Conservation (phyloP, 129 eudicot species). For the Escallonia rubra region DNA sequence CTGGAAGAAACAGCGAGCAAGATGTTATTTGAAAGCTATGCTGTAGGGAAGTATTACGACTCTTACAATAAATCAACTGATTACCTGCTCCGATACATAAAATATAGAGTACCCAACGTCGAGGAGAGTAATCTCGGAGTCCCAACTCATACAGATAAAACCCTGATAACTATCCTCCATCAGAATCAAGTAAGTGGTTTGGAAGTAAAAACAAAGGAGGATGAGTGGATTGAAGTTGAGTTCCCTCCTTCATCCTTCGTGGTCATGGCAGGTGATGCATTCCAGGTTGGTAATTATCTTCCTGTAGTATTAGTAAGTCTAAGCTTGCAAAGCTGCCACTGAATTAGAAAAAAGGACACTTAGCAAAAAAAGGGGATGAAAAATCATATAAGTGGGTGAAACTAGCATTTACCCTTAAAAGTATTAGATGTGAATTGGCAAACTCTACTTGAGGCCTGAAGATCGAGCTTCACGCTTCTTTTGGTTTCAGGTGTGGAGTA, state of each 20-base stretch:
- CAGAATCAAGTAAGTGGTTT: conserved; percentile 35
- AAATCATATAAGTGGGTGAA: too few species aligned
- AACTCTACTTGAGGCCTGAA: too few species aligned
- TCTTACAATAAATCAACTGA: not conserved
- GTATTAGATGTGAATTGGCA: too few species aligned
- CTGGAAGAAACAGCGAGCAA: not conserved
- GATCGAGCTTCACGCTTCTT: not conserved
- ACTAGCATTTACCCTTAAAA: too few species aligned
- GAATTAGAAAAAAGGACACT: too few species aligned
- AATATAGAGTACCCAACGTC: conserved; percentile 6
- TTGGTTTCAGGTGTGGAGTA: not conserved
- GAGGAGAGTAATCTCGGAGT: conserved; percentile 21
- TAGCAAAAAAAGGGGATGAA: too few species aligned
- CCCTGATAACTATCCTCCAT: conserved; percentile 25
- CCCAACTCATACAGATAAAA: conserved; percentile 31
- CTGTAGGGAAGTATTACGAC: not conserved
- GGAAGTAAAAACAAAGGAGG: conserved; percentile 23
- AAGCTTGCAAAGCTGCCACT: too few species aligned
- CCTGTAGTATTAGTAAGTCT: too few species aligned
- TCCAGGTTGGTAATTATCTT: conserved; percentile 12
- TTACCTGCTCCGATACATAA: not conserved
- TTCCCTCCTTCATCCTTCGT: conserved; percentile 32
- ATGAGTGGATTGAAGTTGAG: conserved; percentile 19
- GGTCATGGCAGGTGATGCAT: conserved; percentile 33
- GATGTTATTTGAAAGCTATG: not conserved